Percentiles rank a stretch among this genome's conserved stretches.
Conservation (phyloP, 129 eudicot genomes). For the Arctium minus region DNA sequence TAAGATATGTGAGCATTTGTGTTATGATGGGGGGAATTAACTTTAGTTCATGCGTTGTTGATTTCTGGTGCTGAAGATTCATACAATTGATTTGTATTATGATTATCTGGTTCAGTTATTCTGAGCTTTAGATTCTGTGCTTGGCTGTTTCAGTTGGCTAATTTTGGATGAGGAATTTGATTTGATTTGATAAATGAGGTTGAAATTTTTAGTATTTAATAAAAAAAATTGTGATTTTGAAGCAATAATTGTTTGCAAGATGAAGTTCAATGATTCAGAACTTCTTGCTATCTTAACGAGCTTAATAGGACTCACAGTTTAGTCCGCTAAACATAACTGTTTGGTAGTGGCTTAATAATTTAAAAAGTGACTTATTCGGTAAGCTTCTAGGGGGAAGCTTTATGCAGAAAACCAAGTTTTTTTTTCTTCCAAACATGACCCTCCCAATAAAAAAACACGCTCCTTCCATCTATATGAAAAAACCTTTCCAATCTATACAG, state of each 20-base stretch:
- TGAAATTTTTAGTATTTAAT: not conserved
- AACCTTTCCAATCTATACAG: too few relatives aligned
- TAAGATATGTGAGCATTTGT: not conserved
- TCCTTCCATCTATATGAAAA: too few relatives aligned
- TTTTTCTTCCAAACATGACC: too few relatives aligned
- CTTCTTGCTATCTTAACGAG: not conserved
- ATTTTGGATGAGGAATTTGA: slow-evolving; percentile 5
- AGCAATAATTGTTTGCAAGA: not conserved
- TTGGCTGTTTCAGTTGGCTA: not conserved
- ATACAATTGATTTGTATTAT: not conserved
- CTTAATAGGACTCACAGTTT: too few relatives aligned
- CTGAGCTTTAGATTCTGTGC: not conserved
- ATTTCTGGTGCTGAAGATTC: not conserved
- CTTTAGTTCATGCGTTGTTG: not conserved
- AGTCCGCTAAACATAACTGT: too few relatives aligned
- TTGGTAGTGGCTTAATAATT: too few relatives aligned
- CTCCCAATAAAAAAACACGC: too few relatives aligned
- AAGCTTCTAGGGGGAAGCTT: too few relatives aligned
- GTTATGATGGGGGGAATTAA: not conserved
- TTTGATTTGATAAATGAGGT: not conserved
- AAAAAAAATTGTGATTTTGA: slow-evolving; percentile 1
- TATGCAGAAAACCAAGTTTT: too few relatives aligned
- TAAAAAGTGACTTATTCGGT: too few relatives aligned
- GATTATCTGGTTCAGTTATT: not conserved
- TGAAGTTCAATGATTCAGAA: not conserved